These are phyloP conservation scores for Cordia subcordata DNA, from an alignment of 257 asterid species.

Conservation along the genomic window DNA sequence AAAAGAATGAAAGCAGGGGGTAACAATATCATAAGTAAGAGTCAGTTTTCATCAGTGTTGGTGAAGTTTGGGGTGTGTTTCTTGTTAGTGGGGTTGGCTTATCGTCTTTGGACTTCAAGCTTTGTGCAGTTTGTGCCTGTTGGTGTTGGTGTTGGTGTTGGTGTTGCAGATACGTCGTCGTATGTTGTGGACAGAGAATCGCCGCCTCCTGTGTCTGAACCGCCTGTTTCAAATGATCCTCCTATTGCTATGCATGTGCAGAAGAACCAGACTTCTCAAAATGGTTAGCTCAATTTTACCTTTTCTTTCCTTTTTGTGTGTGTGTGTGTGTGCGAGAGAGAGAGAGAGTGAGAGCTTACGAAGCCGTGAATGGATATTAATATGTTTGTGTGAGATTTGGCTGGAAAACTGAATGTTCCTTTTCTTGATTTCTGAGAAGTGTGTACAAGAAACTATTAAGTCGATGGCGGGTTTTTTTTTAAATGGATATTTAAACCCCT, in stretches of 20 bases:
- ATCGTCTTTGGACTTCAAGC: conserved; percentile 47
- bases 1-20: conserved; percentile 41
- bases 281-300: conserved; percentile 24
- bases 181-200: conserved; percentile 6
- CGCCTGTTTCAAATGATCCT: conserved; percentile 16
- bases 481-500: background rate
- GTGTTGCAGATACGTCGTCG: conserved; percentile 17
- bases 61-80: conserved; percentile 49
- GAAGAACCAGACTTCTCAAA: conserved; percentile 16
- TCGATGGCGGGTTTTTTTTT: too few species aligned
- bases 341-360: background rate
- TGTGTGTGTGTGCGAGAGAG: too few species aligned
- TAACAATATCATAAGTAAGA: conserved; percentile 21
- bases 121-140: conserved; percentile 35
- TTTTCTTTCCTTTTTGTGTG: background rate
- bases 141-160: conserved; percentile 11
- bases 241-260: conserved; percentile 15
- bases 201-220: conserved; percentile 19
- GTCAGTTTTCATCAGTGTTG: conserved; percentile 27
- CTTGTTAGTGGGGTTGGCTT: conserved; percentile 50
- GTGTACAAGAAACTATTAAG: background rate
- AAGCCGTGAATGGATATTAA: background rate
- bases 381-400: background rate
- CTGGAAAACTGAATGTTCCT: background rate
- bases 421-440: too few species aligned